Evolutionary conservation across 1,284 basidiomycete genomes (phyloP).

Genomic region (Schizophyllum amplum): DNA sequence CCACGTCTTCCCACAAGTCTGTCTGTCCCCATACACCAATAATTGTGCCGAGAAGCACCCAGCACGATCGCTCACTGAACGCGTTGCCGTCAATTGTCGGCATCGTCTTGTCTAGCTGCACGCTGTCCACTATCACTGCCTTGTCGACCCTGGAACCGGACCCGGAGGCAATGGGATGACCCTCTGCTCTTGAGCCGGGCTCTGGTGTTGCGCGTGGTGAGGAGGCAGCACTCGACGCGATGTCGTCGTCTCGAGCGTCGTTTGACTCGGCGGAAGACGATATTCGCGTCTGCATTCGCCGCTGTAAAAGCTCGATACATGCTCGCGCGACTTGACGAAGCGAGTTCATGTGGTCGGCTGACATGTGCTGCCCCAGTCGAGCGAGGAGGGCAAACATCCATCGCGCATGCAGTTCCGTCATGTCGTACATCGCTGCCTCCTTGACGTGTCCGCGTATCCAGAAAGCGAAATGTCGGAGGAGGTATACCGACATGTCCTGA

Average conservation of each 20-base stretch:
- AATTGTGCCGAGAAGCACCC: conserved; percentile 75
- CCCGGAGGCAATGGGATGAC: conserved; percentile 5
- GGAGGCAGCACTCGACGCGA: not conserved
- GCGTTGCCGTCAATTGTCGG: conserved; percentile 3
- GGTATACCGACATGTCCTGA: conserved; percentile 62
- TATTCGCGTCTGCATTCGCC: conserved; percentile 22
- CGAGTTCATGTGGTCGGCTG: conserved; percentile 71
- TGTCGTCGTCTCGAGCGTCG: conserved; percentile 5
- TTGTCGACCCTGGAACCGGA: too few species aligned
- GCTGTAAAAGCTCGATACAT: conserved; percentile 52
- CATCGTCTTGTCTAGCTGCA: too few species aligned
- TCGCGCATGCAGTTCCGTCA: conserved; percentile 60
- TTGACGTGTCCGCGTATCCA: conserved; percentile 66
- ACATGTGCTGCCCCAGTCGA: conserved; percentile 63
- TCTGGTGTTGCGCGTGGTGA: not conserved
- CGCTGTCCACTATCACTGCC: too few species aligned
- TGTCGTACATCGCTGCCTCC: conserved; percentile 28
- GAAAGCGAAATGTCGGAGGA: conserved; percentile 76
- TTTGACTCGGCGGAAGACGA: not conserved
- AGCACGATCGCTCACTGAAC: conserved; percentile 61
- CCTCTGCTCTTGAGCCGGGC: conserved; percentile 9
- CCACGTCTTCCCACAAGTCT: conserved; percentile 80
- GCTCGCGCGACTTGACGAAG: conserved; percentile 74
- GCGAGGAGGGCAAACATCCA: conserved; percentile 84
- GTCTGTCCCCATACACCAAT: conserved; percentile 78